Evolutionary conservation across 2,329 filamentous ascomycete genomes (phyloP), one percentile per base, ranked within the genome.

Genomic region (Hypoxylon sp.): DNA sequence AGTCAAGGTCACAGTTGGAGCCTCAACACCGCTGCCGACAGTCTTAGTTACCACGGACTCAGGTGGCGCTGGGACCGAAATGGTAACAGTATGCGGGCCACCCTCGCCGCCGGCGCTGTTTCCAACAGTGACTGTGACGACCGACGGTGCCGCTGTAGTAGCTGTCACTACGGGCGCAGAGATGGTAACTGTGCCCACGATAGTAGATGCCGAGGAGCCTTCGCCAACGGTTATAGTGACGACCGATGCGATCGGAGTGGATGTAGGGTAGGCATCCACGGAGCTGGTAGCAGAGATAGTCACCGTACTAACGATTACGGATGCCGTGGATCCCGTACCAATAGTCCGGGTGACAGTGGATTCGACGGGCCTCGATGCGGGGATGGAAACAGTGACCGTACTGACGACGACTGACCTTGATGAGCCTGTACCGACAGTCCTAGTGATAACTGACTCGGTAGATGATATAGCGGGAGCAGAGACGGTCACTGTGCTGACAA

Each of bases 321-420:
- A 58, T 4, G 61, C 50, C 14, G 25, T 42, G 20, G 42, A 58
- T n/a, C 44, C 48, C 27, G 48, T 58, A 27, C 46, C 37, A 17
- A 58, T 33, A 1, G 46, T 64, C 17, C 35, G 53, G 5, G 61
- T 64, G 17, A 64, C 53, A 20, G 40, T 44, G 6, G 56, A 40
- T 53, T 13, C 4, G 2, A 22, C 22, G 11, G 40, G 30, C 35
- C 27, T 13, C 17, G 49, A 27, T 10, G 22, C 44, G 8, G 62
- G 48, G 3, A 66, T 70, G 4, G 75, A 61, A 6, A 71, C 72
- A 25, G 75, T 58, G 27, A 72, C 53, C 5, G 70, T 61, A 44
- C 53, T 59, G 31, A 64, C 27, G 14, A 66, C 22, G 49, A 33
- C 53, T 6, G 61, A 57, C n/a, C 44, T 33, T 30, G 25, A 42